Evolutionary conservation across 345 rosid species (phyloP).

Genomic region (Aquilaria sinensis): DNA sequence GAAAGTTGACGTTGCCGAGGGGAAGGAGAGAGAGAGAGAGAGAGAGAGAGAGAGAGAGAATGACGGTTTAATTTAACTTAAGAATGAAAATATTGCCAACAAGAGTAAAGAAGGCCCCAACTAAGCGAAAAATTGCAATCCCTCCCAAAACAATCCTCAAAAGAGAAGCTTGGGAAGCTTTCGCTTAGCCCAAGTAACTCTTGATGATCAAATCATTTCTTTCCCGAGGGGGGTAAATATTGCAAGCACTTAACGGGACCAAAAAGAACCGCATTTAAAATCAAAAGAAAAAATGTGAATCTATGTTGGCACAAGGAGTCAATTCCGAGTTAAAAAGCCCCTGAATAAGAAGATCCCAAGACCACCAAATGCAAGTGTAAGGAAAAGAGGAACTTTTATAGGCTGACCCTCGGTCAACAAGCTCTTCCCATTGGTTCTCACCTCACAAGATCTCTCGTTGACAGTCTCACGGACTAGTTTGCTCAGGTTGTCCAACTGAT

Average conservation of each 20-base stretch:
- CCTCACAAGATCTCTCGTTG: slow-evolving; percentile 36
- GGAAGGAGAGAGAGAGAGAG: too few species aligned
- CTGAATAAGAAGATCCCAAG: slow-evolving; percentile 53
- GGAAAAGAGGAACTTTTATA: slow-evolving; percentile 42
- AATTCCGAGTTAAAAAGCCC: slow-evolving; percentile 38
- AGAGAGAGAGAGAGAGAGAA: too few species aligned
- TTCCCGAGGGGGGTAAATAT: slow-evolving; percentile 13
- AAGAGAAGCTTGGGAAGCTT: slow-evolving; percentile 6
- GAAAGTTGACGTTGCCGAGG: too few species aligned
- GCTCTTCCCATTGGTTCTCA: slow-evolving; percentile 28
- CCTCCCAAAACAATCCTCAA: slow-evolving; percentile 4
- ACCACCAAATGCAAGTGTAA: slow-evolving; percentile 56
- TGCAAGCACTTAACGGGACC: slow-evolving; percentile 11
- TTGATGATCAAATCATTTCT: slow-evolving; percentile 2
- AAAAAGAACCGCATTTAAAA: background rate
- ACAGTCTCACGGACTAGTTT: slow-evolving; percentile 45
- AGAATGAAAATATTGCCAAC: background rate
- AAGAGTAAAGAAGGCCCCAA: background rate
- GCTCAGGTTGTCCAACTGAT: slow-evolving; percentile 58
- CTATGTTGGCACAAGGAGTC: slow-evolving; percentile 14
- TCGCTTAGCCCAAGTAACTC: slow-evolving; percentile 9
- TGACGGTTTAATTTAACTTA: background rate
- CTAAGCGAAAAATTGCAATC: slow-evolving; percentile 10
- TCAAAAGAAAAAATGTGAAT: slow-evolving; percentile 11
- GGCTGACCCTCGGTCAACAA: slow-evolving; percentile 24